phyloP scores from a whole-genome alignment of 805 yeast genomes.

The Scheffersomyces coipomensis region DNA sequence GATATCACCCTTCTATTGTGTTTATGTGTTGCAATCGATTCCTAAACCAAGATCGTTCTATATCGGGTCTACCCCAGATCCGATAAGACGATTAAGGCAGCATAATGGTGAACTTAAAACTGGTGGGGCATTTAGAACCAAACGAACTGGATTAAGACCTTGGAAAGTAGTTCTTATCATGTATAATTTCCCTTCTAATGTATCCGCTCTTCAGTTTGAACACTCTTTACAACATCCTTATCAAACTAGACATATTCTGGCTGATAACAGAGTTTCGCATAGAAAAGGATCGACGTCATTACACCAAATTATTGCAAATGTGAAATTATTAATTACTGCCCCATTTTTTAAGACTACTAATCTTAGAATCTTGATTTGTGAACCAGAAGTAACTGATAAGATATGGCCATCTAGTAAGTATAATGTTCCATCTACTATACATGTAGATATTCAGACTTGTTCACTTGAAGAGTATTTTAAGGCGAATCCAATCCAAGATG shows the following conservation, averaged over 20 bases:
- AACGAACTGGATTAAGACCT: conserved; percentile 56
- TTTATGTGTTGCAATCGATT: conserved; percentile 64
- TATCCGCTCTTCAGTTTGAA: conserved; percentile 74
- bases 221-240: conserved; percentile 82
- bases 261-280: conserved; percentile 35
- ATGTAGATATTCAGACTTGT: conserved; percentile 7
- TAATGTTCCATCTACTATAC: conserved; percentile 8
- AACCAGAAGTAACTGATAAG: conserved; percentile 18
- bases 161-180: conserved; percentile 70
- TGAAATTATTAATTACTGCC: conserved; percentile 42
- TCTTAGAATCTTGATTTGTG: conserved; percentile 47
- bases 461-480: conserved; percentile 1
- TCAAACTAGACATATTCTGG: conserved; percentile 57
- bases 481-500: background rate
- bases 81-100: conserved; percentile 63
- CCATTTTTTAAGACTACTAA: conserved; percentile 45
- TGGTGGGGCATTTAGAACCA: conserved; percentile 75
- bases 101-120: conserved; percentile 67
- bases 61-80: conserved; percentile 83
- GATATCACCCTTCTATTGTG: conserved; percentile 53
- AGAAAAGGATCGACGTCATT: conserved; percentile 34
- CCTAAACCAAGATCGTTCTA: conserved; percentile 61
- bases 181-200: conserved; percentile 68
- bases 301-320: conserved; percentile 47
- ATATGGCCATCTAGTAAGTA: conserved; percentile 36